Percentiles rank a stretch among this genome's conserved stretches.
Conservation (phyloP, 2,329 filamentous ascomycete species). For the Rhinocladiella mackenziei region DNA sequence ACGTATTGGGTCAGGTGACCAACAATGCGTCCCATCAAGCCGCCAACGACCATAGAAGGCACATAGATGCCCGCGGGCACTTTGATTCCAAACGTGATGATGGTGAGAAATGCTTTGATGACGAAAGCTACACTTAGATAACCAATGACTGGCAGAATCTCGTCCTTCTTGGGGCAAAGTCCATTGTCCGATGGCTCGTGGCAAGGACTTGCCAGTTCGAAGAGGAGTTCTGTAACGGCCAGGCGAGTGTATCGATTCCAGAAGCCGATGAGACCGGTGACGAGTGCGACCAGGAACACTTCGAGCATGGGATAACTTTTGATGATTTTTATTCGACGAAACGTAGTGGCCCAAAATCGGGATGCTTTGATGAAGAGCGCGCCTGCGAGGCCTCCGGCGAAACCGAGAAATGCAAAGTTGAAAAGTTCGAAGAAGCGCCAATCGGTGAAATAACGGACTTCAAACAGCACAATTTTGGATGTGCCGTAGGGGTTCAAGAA, state of each 20-base stretch:
- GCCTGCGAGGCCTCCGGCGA: conserved; percentile 77
- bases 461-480: conserved; percentile 92
- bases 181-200: conserved; percentile 67
- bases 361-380: conserved; percentile 97
- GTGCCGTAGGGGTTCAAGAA: conserved; percentile 96
- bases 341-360: conserved; percentile 80
- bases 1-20: conserved; percentile 81
- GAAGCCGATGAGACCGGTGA: conserved; percentile 82
- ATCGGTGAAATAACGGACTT: conserved; percentile 83
- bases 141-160: conserved; percentile 72
- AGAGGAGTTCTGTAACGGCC: conserved; percentile 82
- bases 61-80: conserved; percentile 96
- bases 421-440: conserved; percentile 92
- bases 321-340: conserved; percentile 74
- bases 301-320: conserved; percentile 82
- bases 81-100: conserved; percentile 93
- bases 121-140: conserved; percentile 74
- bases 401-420: conserved; percentile 78
- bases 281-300: conserved; percentile 77
- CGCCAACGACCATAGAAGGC: conserved; percentile 96
- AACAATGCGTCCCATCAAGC: conserved; percentile 80
- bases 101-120: conserved; percentile 83
- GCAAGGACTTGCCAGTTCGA: conserved; percentile 87
- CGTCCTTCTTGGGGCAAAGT: conserved; percentile 70
- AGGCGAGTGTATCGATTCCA: conserved; percentile 91